phyloP scores from a whole-genome alignment of 768 basidiomycete species.

The Xerocomellus dryophilus region DNA sequence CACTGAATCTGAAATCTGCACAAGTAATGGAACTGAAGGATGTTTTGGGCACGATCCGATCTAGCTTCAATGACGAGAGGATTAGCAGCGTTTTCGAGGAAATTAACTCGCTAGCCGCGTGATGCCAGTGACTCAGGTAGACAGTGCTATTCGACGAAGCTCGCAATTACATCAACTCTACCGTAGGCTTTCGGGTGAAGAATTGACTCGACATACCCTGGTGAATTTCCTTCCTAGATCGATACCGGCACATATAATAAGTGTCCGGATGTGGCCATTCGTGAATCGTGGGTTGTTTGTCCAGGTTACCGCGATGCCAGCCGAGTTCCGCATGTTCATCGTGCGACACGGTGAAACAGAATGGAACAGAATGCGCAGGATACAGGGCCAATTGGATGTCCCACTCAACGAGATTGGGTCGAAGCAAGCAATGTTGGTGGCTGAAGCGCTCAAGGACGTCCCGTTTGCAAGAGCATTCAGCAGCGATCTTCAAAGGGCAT shows the following conservation, averaged over 20 bases:
- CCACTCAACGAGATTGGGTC: constrained; percentile 59
- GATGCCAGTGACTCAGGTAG: not conserved
- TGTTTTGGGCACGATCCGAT: constrained; percentile 39
- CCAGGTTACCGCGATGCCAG: constrained; percentile 19
- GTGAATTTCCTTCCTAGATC: too few relatives aligned
- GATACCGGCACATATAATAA: too few relatives aligned
- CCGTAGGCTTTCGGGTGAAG: not conserved
- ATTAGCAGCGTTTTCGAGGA: constrained; percentile 50
- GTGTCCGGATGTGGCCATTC: too few relatives aligned
- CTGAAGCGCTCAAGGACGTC: constrained; percentile 49
- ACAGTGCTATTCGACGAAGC: not conserved
- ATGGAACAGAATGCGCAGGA: constrained; percentile 56
- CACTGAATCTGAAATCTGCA: constrained; percentile 33
- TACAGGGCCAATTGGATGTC: constrained; percentile 78
- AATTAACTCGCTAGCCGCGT: constrained; percentile 40
- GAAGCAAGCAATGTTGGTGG: constrained; percentile 57
- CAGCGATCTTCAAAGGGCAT: constrained; percentile 72
- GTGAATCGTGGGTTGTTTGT: too few relatives aligned
- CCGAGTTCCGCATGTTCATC: constrained; percentile 52
- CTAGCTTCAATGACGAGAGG: constrained; percentile 57
- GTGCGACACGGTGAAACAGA: constrained; percentile 80
- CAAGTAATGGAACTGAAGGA: constrained; percentile 43
- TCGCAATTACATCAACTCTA: not conserved
- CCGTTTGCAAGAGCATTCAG: constrained; percentile 59
- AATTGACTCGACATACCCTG: too few relatives aligned